Base-by-base conservation (phyloP, 2,329 filamentous ascomycete species). In the Colletotrichum falcatum region DNA sequence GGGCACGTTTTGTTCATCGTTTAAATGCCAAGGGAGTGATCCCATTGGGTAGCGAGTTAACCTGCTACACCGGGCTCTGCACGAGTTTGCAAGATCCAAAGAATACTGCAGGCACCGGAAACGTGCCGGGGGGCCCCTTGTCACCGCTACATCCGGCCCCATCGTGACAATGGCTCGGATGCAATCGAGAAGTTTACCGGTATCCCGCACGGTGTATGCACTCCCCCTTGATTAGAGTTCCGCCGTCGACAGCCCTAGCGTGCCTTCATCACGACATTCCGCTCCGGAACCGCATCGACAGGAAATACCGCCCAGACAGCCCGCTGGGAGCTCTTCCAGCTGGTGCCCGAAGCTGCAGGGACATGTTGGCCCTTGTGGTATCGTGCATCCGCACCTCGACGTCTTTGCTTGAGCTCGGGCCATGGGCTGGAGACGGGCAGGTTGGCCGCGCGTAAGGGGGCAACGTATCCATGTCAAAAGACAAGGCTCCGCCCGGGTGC, bases 211-310 rank as follows among this genome's bases (percentile, higher is more conserved):
- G n/a, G n/a, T n/a, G 6, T 4, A 16, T 5, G 5, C 16, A 44
- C 28, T 16, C 23, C 62, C 66, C 62, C 53, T 63, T 66, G 51
- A 61, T 61, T 61, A 66, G 35, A 14, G 63, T 58, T 66, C 61
- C 35, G 20, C 63, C 12, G 54, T 37, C 55, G 23, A 18, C 48
- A 61, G 23, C 56, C 48, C 28, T 56, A 20, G 54, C 0, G 55
- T 46, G 48, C 33, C 51, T 44, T 28, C 26, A 42, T 35, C 46
- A 53, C 55, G 20, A 61, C 33, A 26, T 49, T 30, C n/a, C 11
- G 46, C 28, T 54, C n/a, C 48, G 9, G 37, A 54, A 46, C 55
- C 12, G 6, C n/a, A 14, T 48, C 16, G 26, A 6, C 12, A 11
- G 18, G 8, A 6, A 23, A 16, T 9, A n/a, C n/a, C 39, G 54